Base-by-base conservation (phyloP, 1,284 basidiomycete species). In the Microbotryum scabiosae region DNA sequence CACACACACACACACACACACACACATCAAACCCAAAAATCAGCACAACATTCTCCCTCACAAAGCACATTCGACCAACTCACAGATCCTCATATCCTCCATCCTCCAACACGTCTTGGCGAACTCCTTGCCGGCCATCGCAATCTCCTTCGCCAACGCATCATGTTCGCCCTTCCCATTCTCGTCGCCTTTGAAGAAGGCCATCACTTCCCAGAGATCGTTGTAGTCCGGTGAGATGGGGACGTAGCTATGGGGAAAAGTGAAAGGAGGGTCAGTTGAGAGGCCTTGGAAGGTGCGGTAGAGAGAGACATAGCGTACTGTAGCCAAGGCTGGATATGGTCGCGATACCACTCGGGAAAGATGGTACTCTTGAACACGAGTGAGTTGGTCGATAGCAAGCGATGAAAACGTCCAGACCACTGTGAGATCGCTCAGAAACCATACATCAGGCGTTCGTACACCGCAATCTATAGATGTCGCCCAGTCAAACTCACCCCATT, bases 341-440 rank as follows among this genome's bases (percentile, higher is more conserved):
- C 66, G 21, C 59, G 32, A 45, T 64, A 71, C 71, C 71, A 85
- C 73, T 85, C 84, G 0, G 82, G 83, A 65, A 83, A 85, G 41
- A 82, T 77, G 0, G 83, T 85, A 7, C 80, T 75, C 71, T 85
- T 85, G 71, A 85, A 81, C 9, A 86, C 75, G 49, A 85, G 75
- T 7, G 84, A 79, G 57, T 84, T 83, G n/a, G 82, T 79, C 36
- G 81, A 81, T 66, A 87, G 81, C 18, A 86, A 76, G 1, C 84
- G 57, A 57, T 52, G 46, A 43, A 64, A 63, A 30, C 52, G 56
- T 18, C 52, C 59, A 51, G 49, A 56, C 76, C 75, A 77, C 46
- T 48, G 14, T 14, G 36, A 18, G 23, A 23, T 9, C 30, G 30
- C 30, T 30, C 30, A 30, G 30, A 9, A 1, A 30, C 7, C 30